Percentiles rank a stretch among this genome's conserved stretches.
phyloP scores from a whole-genome alignment of 2,329 filamentous ascomycete species.

The Colletotrichum sp. region DNA sequence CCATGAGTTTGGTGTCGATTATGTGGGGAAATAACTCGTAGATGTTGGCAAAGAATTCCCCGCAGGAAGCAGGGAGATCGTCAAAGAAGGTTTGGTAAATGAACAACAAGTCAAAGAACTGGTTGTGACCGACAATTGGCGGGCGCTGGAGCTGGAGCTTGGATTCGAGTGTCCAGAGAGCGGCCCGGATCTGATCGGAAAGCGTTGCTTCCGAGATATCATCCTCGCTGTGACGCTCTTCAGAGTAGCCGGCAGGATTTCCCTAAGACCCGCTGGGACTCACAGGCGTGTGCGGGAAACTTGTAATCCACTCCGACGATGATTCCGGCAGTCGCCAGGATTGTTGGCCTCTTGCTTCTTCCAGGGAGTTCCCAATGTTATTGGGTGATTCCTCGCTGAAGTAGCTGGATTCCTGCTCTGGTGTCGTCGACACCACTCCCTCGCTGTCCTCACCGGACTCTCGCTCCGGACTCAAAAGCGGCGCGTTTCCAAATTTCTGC shows the following conservation, averaged over 20 bases:
- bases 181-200: not conserved
- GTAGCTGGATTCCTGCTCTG: not conserved
- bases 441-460: not conserved
- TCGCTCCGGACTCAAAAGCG: not conserved
- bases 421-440: not conserved
- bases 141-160: slow-evolving; percentile 32
- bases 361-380: not conserved
- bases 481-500: not conserved
- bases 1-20: slow-evolving; percentile 67
- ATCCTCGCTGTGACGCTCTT: not conserved
- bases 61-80: slow-evolving; percentile 55
- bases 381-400: not conserved
- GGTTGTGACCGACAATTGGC: slow-evolving; percentile 68
- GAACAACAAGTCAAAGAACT: slow-evolving; percentile 69
- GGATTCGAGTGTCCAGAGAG: slow-evolving; percentile 20
- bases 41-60: slow-evolving; percentile 56
- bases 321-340: not conserved
- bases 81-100: slow-evolving; percentile 68
- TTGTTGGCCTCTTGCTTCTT: not conserved
- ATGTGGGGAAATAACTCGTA: slow-evolving; percentile 53
- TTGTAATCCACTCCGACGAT: not conserved
- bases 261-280: not conserved
- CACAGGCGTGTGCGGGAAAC: not conserved
- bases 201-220: not conserved
- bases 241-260: not conserved